A percentile compares a stretch with the other conserved stretches of the same genome.
phyloP scores from a whole-genome alignment of 345 rosid genomes.

The Ricinus communis region DNA sequence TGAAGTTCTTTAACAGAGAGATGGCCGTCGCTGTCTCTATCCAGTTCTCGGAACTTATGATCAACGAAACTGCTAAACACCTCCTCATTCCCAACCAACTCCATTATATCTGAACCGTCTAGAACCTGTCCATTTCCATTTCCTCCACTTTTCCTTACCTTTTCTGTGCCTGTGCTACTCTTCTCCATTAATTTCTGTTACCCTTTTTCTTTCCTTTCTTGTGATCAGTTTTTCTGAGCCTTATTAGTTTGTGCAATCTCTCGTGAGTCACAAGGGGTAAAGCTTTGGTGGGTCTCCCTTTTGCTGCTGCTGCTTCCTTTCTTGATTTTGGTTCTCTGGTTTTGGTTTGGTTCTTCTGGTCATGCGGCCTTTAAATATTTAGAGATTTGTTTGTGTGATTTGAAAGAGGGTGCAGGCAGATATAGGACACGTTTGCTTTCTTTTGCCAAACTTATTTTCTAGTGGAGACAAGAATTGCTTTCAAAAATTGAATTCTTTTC shows the following conservation, averaged over 20 bases:
- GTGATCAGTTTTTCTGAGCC: conserved; percentile 22
- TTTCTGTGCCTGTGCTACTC: conserved; percentile 18
- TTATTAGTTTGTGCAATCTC: conserved; percentile 16
- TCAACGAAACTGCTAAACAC: conserved; percentile 76
- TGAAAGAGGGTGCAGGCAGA: background rate
- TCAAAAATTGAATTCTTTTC: too few relatives aligned
- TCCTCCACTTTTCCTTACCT: conserved; percentile 15
- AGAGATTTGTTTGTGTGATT: background rate
- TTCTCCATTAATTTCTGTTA: conserved; percentile 35
- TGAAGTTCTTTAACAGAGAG: conserved; percentile 82
- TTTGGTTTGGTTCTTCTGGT: background rate
- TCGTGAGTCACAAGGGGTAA: conserved; percentile 34
- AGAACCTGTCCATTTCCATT: conserved; percentile 26
- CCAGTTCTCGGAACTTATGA: conserved; percentile 77
- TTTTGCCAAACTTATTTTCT: background rate
- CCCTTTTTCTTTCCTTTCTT: conserved; percentile 16
- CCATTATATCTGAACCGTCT: conserved; percentile 89
- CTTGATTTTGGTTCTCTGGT: background rate
- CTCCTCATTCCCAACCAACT: conserved; percentile 79
- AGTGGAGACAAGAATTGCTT: too few relatives aligned
- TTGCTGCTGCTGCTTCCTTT: background rate
- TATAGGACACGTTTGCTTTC: conserved; percentile 25
- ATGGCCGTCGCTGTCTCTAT: conserved; percentile 72
- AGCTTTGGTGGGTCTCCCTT: background rate
- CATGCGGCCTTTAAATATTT: background rate